phyloP scores from a whole-genome alignment of 2,329 filamentous ascomycete genomes.

The Stemphylium beticola region DNA sequence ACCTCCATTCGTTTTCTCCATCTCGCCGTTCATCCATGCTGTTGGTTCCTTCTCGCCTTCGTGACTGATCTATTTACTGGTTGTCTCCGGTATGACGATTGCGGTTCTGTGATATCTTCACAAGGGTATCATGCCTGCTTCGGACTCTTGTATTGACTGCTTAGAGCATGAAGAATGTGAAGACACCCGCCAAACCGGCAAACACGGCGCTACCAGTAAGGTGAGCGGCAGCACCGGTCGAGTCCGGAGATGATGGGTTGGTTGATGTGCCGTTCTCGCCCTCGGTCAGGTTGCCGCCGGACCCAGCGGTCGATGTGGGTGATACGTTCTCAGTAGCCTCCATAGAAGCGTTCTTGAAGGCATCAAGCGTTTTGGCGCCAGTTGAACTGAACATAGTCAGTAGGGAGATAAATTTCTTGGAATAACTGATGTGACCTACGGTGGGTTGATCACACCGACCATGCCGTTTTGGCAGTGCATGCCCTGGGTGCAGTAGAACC shows the following conservation, averaged over 20 bases:
- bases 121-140: conserved; percentile 22
- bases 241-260: conserved; percentile 7
- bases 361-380: conserved; percentile 31
- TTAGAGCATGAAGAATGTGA: conserved; percentile 43
- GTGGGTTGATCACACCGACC: conserved; percentile 50
- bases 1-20: not conserved
- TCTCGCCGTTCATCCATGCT: conserved; percentile 3
- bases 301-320: conserved; percentile 32
- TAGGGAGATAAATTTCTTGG: not conserved
- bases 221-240: conserved; percentile 37
- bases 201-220: conserved; percentile 33
- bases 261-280: conserved; percentile 25
- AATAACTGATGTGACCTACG: conserved; percentile 30
- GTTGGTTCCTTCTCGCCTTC: not conserved
- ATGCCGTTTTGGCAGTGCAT: conserved; percentile 49
- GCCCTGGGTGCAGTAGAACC: conserved; percentile 51
- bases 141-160: not conserved
- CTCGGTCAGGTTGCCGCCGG: conserved; percentile 33
- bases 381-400: conserved; percentile 26
- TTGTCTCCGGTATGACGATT: not conserved
- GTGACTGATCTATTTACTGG: not conserved
- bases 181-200: conserved; percentile 35
- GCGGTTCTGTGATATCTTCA: not conserved
- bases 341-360: conserved; percentile 34
- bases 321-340: conserved; percentile 29